These are phyloP conservation scores for Phytophthora ramorum DNA, from an alignment of 352 stramenopile genomes.

Conservation along the genomic window DNA sequence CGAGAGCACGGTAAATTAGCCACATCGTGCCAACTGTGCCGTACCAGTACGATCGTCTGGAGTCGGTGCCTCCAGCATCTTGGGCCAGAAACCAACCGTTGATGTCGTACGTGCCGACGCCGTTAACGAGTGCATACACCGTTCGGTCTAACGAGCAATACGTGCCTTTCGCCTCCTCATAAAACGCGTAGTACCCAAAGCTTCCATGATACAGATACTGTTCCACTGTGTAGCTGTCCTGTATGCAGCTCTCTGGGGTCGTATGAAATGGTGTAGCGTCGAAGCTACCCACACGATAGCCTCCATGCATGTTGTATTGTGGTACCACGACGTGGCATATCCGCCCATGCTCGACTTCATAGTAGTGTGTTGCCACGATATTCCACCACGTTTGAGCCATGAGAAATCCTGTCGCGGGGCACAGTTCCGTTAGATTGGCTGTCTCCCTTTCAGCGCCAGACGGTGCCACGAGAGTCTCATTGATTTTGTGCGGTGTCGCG, in stretches of 20 bases:
- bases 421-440: slow-evolving; percentile 9
- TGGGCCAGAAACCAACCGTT: slow-evolving; percentile 7
- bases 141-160: slow-evolving; percentile 23
- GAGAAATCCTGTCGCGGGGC: slow-evolving; percentile 8
- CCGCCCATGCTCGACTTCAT: not conserved
- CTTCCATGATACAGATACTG: slow-evolving; percentile 22
- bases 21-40: no score
- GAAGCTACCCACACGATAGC: slow-evolving; percentile 6
- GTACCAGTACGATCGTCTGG: no score
- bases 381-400: slow-evolving; percentile 34
- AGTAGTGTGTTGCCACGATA: slow-evolving; percentile 22
- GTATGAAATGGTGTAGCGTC: slow-evolving; percentile 1
- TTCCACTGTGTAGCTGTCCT: slow-evolving; percentile 15
- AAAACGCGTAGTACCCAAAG: slow-evolving; percentile 23
- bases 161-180: slow-evolving; percentile 14
- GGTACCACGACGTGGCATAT: slow-evolving; percentile 26
- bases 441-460: not conserved
- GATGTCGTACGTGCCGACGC: slow-evolving; percentile 17
- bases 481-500: no score
- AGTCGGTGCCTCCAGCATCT: no score
- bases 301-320: slow-evolving; percentile 22
- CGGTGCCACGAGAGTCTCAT: no score
- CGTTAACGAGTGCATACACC: slow-evolving; percentile 12
- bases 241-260: not conserved
- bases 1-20: no score